Evolutionary conservation across 2,329 filamentous ascomycete genomes (phyloP).

Genomic region (Diaporthe amygdali): DNA sequence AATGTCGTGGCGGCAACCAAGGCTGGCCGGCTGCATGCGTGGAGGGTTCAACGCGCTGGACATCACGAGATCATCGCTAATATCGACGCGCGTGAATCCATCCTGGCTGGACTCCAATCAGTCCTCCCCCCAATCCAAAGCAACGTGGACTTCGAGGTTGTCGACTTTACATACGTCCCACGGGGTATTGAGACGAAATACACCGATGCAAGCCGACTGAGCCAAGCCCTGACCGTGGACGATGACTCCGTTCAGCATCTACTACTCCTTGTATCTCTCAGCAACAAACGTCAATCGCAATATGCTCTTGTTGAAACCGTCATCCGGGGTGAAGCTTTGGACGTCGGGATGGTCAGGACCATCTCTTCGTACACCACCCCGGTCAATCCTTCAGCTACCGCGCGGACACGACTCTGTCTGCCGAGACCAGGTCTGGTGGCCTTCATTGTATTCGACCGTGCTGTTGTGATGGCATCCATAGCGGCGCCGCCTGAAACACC

Average conservation of each 20-base stretch:
- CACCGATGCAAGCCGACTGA: slow-evolving; percentile 54
- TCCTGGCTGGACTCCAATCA: slow-evolving; percentile 67
- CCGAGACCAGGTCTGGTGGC: slow-evolving; percentile 81
- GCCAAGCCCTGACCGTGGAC: slow-evolving; percentile 53
- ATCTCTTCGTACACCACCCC: slow-evolving; percentile 69
- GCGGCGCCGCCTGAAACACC: slow-evolving; percentile 71
- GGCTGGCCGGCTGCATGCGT: slow-evolving; percentile 79
- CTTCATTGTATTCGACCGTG: slow-evolving; percentile 80
- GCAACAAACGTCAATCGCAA: slow-evolving; percentile 57
- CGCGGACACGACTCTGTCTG: slow-evolving; percentile 72
- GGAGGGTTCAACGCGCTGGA: slow-evolving; percentile 88
- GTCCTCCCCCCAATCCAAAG: slow-evolving; percentile 53
- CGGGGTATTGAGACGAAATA: slow-evolving; percentile 57
- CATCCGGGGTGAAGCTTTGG: slow-evolving; percentile 57
- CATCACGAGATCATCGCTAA: slow-evolving; percentile 78
- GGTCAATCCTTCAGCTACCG: slow-evolving; percentile 45
- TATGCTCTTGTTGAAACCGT: slow-evolving; percentile 79
- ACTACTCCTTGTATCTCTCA: slow-evolving; percentile 65
- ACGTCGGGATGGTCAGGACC: slow-evolving; percentile 71
- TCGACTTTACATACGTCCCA: slow-evolving; percentile 79
- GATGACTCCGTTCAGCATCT: slow-evolving; percentile 62
- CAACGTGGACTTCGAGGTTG: slow-evolving; percentile 69
- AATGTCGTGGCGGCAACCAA: slow-evolving; percentile 81
- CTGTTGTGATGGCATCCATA: slow-evolving; percentile 79
- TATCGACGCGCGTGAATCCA: slow-evolving; percentile 69